Base-by-base conservation (phyloP, 257 asterid species). In the Petrea volubilis region DNA sequence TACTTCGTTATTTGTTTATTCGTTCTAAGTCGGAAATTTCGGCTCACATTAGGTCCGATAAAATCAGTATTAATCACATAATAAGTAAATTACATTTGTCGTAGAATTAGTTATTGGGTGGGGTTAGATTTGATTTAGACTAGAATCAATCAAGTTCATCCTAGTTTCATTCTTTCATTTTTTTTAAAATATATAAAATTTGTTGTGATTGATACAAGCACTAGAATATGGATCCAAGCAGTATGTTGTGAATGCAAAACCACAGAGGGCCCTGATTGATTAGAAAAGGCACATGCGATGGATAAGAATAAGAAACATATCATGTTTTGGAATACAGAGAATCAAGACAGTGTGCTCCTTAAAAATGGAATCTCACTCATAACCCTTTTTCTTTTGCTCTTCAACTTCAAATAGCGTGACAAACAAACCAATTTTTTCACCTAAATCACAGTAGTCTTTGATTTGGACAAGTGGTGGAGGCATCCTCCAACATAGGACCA, bases 281-380 rank as follows among this genome's bases (percentile, higher is more conserved):
- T 64, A 36, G 71, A 36, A 38, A 60, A 51, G 71, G n/a, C 60
- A 75, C 71, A 10, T 68, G 66, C 71, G 43, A 67, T 51, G 64
- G 71, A 68, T 51, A 51, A 47, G 64, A 74, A 66, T 24, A 47
- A 55, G 41, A n/a, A 31, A 18, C 61, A 74, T 33, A 67, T 33
- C 64, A 74, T 74, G 64, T 58, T 58, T n/a, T 67, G 64, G 52
- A 49, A 49, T 23, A 60, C 8, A 67, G 0, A 49, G 66, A 75
- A 75, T 67, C 79, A 34, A 71, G 51, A 67, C 31, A 68, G 12
- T 38, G 79, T 67, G n/a, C n/a, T 72, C 64, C 36, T 60, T 13
- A 14, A 36, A 14, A 74, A 68, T 74, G 74, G 74, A 74, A 67
- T 74, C 74, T 58, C 78, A 29, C 7, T 31, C 24, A 8, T 13